Evolutionary conservation across 2,329 filamentous ascomycete genomes (phyloP).

Genomic region (Aspergillus piperis): DNA sequence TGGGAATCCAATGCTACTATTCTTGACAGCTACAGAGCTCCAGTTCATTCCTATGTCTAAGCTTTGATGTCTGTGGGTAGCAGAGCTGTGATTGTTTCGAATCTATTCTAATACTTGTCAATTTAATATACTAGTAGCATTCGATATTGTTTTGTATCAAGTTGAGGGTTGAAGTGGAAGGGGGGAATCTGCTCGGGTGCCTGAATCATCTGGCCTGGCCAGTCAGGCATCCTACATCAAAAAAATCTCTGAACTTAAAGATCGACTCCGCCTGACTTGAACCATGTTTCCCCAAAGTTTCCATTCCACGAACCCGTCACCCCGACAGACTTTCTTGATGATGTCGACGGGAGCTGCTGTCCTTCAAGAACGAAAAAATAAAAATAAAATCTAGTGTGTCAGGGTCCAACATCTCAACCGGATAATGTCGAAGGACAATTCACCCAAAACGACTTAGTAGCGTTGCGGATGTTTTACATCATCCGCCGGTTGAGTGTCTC

Average conservation of each 20-base stretch:
- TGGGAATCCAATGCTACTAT: constrained; percentile 5
- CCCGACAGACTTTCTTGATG: not conserved
- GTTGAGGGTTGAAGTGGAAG: too few relatives aligned
- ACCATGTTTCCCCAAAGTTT: not conserved
- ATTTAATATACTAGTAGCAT: not conserved
- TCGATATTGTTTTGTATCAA: too few relatives aligned
- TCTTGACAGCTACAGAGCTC: constrained; percentile 5
- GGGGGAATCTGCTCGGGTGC: too few relatives aligned
- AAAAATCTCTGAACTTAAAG: constrained; percentile 6
- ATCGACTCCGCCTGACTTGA: constrained; percentile 1
- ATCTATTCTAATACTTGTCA: not conserved
- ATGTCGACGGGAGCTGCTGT: not conserved
- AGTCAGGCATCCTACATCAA: constrained; percentile 20
- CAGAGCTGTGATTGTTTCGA: not conserved
- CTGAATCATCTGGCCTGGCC: constrained; percentile 14
- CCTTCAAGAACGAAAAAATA: too few relatives aligned
- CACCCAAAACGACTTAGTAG: not conserved
- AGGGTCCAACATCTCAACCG: too few relatives aligned
- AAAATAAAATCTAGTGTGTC: too few relatives aligned
- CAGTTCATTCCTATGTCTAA: too few relatives aligned
- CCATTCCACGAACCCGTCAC: not conserved
- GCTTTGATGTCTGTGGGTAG: too few relatives aligned
- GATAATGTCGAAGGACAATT: too few relatives aligned
- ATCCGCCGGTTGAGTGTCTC: not conserved
- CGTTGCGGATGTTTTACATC: constrained; percentile 18